A percentile compares a stretch with the other conserved stretches of the same genome.
Evolutionary conservation across 164 flowering plant species (phyloP).

Genomic region (Nymphaea thermarum): DNA sequence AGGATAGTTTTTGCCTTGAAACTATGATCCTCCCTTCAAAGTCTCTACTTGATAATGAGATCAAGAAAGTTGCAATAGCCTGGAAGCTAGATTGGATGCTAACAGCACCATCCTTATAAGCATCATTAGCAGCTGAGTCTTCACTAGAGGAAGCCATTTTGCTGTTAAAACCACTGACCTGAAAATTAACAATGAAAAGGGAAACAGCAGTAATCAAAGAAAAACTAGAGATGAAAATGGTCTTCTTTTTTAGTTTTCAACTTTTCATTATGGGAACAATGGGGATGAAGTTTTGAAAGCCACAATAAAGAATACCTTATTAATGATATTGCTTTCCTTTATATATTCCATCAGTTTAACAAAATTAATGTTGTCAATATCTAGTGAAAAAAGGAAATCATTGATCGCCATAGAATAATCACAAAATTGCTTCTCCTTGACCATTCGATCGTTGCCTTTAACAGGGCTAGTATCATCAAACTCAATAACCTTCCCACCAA

Average conservation of each 20-base stretch:
- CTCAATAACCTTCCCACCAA: conserved; percentile 15
- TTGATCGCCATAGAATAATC: conserved; percentile 65
- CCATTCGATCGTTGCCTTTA: conserved; percentile 10
- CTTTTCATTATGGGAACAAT: too few species aligned
- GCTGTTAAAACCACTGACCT: conserved; percentile 88
- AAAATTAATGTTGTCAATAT: conserved; percentile 92
- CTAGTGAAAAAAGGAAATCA: conserved; percentile 74
- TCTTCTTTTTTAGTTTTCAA: neutral
- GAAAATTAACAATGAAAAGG: conserved; percentile 4
- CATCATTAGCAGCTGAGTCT: conserved; percentile 13
- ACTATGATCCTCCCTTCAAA: conserved; percentile 86
- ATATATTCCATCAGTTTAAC: conserved; percentile 58
- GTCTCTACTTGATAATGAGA: conserved; percentile 62
- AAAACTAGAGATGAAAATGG: neutral
- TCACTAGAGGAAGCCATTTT: conserved; percentile 24
- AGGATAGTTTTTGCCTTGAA: conserved; percentile 27
- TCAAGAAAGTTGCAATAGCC: conserved; percentile 50
- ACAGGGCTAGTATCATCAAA: conserved; percentile 10
- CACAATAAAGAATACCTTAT: conserved; percentile 45
- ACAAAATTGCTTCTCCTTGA: conserved; percentile 8
- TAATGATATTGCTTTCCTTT: conserved; percentile 78
- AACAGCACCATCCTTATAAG: conserved; percentile 22
- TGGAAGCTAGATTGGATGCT: conserved; percentile 60
- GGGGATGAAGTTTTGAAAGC: neutral
- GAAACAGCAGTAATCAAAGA: neutral